These are phyloP conservation scores for Cutaneotrichosporon cyanovorans DNA, from an alignment of 1,284 basidiomycete species.

Conservation along the genomic window DNA sequence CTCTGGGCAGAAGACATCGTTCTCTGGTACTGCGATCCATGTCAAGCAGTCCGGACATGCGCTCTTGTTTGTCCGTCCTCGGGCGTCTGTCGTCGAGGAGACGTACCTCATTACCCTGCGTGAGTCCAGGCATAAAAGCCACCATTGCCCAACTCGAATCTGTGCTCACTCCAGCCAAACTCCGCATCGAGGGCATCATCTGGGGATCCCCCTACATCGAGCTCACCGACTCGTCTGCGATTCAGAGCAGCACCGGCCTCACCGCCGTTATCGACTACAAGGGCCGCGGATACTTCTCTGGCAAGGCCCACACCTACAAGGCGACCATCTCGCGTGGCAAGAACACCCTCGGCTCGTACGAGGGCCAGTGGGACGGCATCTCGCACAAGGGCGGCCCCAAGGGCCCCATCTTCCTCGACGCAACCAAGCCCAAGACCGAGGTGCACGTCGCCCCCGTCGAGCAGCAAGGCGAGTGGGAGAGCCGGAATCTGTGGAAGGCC, in stretches of 20 bases:
- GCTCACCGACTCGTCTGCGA: slow-evolving; percentile 73
- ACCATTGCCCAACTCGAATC: too few species aligned
- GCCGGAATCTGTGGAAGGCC: slow-evolving; percentile 71
- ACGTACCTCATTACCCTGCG: slow-evolving; percentile 86
- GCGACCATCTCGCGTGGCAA: slow-evolving; percentile 54
- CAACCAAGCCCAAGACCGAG: slow-evolving; percentile 55
- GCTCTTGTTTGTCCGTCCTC: slow-evolving; percentile 61
- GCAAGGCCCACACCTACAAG: slow-evolving; percentile 89
- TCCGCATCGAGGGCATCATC: slow-evolving; percentile 54
- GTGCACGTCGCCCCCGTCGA: slow-evolving; percentile 58
- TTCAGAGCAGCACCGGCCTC: slow-evolving; percentile 70
- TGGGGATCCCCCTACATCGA: slow-evolving; percentile 60
- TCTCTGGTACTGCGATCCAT: slow-evolving; percentile 63
- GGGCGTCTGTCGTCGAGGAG: slow-evolving; percentile 55
- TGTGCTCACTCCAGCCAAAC: slow-evolving; percentile 49
- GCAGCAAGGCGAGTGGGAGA: slow-evolving; percentile 75
- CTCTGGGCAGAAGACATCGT: slow-evolving; percentile 87
- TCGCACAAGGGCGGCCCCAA: slow-evolving; percentile 53
- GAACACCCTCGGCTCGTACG: slow-evolving; percentile 54
- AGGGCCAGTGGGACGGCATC: slow-evolving; percentile 80
- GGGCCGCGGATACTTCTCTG: slow-evolving; percentile 90
- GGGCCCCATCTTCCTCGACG: slow-evolving; percentile 50
- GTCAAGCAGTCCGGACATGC: slow-evolving; percentile 97
- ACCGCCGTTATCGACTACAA: slow-evolving; percentile 76
- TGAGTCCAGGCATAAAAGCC: slow-evolving; percentile 17